Evolutionary conservation across 2,329 filamentous ascomycete species (phyloP).

Genomic region (Pyricularia grisea): DNA sequence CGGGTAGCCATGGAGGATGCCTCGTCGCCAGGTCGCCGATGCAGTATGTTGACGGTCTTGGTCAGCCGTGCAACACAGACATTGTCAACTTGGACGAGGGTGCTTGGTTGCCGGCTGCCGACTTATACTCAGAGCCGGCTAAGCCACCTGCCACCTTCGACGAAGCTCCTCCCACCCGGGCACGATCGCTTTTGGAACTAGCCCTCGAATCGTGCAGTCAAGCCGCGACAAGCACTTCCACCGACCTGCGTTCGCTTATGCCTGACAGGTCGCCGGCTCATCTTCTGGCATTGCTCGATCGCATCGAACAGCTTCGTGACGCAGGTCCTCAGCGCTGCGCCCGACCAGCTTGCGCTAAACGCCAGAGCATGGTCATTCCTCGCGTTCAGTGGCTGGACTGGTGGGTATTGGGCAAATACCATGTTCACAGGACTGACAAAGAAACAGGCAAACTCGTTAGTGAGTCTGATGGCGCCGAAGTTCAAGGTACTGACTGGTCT

Average conservation of each 20-base stretch:
- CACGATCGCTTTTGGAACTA: slow-evolving; percentile 37
- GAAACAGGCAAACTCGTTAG: not conserved
- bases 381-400: slow-evolving; percentile 54
- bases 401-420: slow-evolving; percentile 30
- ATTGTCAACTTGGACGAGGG: not conserved
- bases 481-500: slow-evolving; percentile 10
- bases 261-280: slow-evolving; percentile 28
- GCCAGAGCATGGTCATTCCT: slow-evolving; percentile 35
- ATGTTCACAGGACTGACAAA: not conserved
- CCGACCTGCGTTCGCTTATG: slow-evolving; percentile 32
- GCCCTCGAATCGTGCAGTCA: slow-evolving; percentile 36
- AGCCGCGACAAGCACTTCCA: slow-evolving; percentile 24
- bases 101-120: slow-evolving; percentile 8
- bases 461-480: not conserved
- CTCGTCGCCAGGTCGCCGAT: slow-evolving; percentile 18
- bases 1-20: not conserved
- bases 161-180: slow-evolving; percentile 9
- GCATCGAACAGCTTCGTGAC: slow-evolving; percentile 30
- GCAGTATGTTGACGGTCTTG: slow-evolving; percentile 20
- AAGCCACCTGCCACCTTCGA: not conserved
- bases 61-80: not conserved
- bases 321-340: slow-evolving; percentile 38
- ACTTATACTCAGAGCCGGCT: slow-evolving; percentile 12
- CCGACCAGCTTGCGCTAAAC: slow-evolving; percentile 33
- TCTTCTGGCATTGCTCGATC: slow-evolving; percentile 29